These are phyloP conservation scores for Artemisia argyi DNA, from an alignment of 129 eudicot species.

Conservation along the genomic window DNA sequence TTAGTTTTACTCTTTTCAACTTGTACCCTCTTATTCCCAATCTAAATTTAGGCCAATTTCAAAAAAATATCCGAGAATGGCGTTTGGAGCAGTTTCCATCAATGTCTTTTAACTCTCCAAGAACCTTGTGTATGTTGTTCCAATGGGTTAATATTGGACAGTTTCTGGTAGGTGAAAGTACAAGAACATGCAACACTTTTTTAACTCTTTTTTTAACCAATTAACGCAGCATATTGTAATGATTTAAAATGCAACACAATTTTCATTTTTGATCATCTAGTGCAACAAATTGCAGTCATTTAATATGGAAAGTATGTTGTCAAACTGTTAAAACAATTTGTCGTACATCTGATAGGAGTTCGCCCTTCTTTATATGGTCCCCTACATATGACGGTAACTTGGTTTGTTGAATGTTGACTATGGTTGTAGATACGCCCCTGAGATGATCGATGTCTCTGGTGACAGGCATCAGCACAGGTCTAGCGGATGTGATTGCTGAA, in stretches of 20 bases:
- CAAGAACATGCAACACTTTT: too few relatives aligned
- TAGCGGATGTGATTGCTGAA: conserved; percentile 65
- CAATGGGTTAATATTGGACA: too few relatives aligned
- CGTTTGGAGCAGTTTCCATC: background rate
- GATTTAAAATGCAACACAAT: too few relatives aligned
- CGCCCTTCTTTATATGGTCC: background rate
- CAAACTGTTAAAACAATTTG: background rate
- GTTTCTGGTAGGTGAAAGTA: too few relatives aligned
- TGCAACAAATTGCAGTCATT: too few relatives aligned
- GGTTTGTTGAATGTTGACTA: conserved; percentile 1
- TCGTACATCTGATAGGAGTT: background rate
- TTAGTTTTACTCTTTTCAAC: conserved; percentile 31
- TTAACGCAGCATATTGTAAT: too few relatives aligned
- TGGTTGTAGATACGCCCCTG: conserved; percentile 59
- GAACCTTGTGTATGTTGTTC: too few relatives aligned
- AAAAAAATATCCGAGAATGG: background rate
- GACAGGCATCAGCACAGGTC: conserved; percentile 63
- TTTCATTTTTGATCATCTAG: too few relatives aligned
- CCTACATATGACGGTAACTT: background rate
- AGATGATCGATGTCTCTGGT: conserved; percentile 51
- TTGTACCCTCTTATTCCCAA: background rate
- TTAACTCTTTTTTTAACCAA: too few relatives aligned
- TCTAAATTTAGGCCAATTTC: background rate
- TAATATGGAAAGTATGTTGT: too few relatives aligned
- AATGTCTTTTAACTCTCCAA: too few relatives aligned